Percentiles rank a stretch among this genome's conserved stretches.
phyloP scores from a whole-genome alignment of 2,329 filamentous ascomycete genomes.

The Neocucurbitaria cava region DNA sequence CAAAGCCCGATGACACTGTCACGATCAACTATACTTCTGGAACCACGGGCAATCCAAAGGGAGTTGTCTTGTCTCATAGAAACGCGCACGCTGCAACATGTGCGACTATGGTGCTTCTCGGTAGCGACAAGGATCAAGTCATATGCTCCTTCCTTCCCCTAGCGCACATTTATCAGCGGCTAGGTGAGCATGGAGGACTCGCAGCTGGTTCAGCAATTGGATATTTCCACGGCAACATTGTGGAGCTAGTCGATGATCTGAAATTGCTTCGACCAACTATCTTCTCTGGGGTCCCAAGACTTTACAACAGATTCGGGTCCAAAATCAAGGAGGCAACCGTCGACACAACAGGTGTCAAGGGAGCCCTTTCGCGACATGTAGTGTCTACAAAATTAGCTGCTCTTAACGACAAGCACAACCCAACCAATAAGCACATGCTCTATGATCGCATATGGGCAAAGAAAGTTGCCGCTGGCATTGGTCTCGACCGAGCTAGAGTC shows the following conservation, averaged over 20 bases:
- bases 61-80: constrained; percentile 80
- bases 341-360: constrained; percentile 79
- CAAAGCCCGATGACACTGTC: constrained; percentile 75
- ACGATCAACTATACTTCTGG: constrained; percentile 94
- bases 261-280: constrained; percentile 83
- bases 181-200: constrained; percentile 78
- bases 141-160: constrained; percentile 88
- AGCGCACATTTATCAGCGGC: constrained; percentile 91
- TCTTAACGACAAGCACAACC: constrained; percentile 74
- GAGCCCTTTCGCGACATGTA: constrained; percentile 79
- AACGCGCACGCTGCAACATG: constrained; percentile 79
- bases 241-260: constrained; percentile 87
- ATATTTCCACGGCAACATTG: constrained; percentile 92
- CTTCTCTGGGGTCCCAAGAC: constrained; percentile 87
- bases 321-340: constrained; percentile 82
- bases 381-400: constrained; percentile 80
- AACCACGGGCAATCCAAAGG: constrained; percentile 83
- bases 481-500: constrained; percentile 73
- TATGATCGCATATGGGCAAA: constrained; percentile 90
- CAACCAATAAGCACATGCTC: constrained; percentile 78
- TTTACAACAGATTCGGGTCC: constrained; percentile 89
- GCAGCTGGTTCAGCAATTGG: constrained; percentile 78
- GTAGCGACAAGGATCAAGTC: constrained; percentile 65
- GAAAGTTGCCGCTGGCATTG: constrained; percentile 84
- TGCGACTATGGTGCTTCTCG: constrained; percentile 62